These are phyloP conservation scores for Paracoccidioides brasiliensis DNA, from an alignment of 2,329 filamentous ascomycete genomes.

Conservation along the genomic window DNA sequence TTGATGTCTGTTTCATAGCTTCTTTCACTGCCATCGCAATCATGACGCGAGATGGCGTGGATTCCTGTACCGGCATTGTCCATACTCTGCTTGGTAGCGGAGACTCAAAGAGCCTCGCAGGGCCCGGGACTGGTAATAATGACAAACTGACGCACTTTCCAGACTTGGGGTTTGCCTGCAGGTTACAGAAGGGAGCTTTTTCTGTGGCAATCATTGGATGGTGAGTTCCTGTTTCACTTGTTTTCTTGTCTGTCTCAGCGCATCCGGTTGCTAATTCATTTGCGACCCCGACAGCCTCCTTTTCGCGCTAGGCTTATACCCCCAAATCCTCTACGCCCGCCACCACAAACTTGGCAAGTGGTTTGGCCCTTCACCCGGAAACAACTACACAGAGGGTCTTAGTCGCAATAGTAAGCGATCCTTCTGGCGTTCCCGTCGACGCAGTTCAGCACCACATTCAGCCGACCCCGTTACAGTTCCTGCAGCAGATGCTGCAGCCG, in stretches of 20 bases:
- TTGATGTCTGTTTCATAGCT: conserved; percentile 65
- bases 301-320: conserved; percentile 58
- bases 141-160: conserved; percentile 14
- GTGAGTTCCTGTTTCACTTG: conserved; percentile 34
- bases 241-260: background rate
- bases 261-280: background rate
- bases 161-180: conserved; percentile 51
- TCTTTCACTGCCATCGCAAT: conserved; percentile 72
- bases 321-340: conserved; percentile 55
- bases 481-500: background rate
- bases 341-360: conserved; percentile 63
- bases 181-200: conserved; percentile 62
- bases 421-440: conserved; percentile 5
- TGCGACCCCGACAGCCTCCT: conserved; percentile 43
- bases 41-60: conserved; percentile 55
- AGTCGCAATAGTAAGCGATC: conserved; percentile 12
- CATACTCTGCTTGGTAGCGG: conserved; percentile 58
- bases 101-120: conserved; percentile 37
- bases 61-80: conserved; percentile 51
- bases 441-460: conserved; percentile 5
- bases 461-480: background rate
- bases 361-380: conserved; percentile 51
- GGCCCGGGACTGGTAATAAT: conserved; percentile 24
- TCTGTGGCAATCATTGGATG: conserved; percentile 66
- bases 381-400: conserved; percentile 54